A percentile compares a stretch with the other conserved stretches of the same genome.
Conservation (phyloP, 1,284 basidiomycete species). For the Ustilago crameri region DNA sequence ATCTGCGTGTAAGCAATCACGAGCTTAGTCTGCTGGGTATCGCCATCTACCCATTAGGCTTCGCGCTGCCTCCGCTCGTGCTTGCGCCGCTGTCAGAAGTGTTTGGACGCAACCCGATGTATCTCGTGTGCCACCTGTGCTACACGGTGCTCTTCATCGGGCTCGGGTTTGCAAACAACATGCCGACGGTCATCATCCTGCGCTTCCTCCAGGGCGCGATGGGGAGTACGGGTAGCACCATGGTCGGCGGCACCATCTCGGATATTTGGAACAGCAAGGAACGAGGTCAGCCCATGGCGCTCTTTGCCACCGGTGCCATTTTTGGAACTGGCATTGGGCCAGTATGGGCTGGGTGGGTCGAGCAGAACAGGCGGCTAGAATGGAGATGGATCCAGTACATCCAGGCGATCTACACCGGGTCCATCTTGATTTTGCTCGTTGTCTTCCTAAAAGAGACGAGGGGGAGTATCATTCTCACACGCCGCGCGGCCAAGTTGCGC, state of each 20-base stretch:
- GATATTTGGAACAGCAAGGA: conserved; percentile 52
- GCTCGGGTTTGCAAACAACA: conserved; percentile 72
- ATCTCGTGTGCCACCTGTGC: conserved; percentile 75
- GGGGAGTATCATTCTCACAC: conserved; percentile 69
- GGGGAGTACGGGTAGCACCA: conserved; percentile 75
- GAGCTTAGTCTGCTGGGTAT: conserved; percentile 75
- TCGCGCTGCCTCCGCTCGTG: conserved; percentile 77
- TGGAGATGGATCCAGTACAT: conserved; percentile 89
- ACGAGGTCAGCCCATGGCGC: conserved; percentile 76
- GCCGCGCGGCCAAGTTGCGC: conserved; percentile 67
- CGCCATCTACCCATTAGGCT: conserved; percentile 73
- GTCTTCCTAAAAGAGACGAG: conserved; percentile 65
- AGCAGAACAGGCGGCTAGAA: conserved; percentile 73
- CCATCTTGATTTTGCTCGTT: conserved; percentile 40
- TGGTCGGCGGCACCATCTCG: conserved; percentile 81
- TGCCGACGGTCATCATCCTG: conserved; percentile 76
- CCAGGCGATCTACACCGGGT: conserved; percentile 55
- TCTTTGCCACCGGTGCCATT: conserved; percentile 66
- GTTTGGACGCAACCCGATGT: conserved; percentile 78
- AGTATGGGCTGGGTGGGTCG: conserved; percentile 77
- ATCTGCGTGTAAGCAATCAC: conserved; percentile 75
- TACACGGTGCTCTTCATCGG: conserved; percentile 61
- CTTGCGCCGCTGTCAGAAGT: conserved; percentile 78
- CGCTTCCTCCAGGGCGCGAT: conserved; percentile 78
- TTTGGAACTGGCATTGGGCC: conserved; percentile 77